A percentile compares a stretch with the other conserved stretches of the same genome.
These are phyloP conservation scores for Bidens hawaiensis DNA, from an alignment of 140 eudicot species.

Conservation along the genomic window DNA sequence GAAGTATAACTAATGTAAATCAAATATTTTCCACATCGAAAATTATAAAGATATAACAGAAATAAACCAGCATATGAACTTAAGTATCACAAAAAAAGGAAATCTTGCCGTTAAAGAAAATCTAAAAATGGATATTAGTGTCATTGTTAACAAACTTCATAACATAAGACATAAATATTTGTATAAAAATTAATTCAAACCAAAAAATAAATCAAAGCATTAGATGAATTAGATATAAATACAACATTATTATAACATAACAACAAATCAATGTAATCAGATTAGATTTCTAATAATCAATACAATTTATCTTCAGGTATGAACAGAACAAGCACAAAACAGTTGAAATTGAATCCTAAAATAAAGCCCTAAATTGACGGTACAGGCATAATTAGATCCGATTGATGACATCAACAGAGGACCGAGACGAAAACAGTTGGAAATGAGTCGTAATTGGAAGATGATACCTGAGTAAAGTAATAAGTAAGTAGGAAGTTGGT, in stretches of 20 bases:
- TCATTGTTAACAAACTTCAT: no score
- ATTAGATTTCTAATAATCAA: no score
- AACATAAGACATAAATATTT: background rate
- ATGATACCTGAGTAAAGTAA: no score
- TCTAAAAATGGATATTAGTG: background rate
- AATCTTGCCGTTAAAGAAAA: background rate
- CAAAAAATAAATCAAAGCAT: background rate
- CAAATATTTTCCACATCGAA: conserved; percentile 3
- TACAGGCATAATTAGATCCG: conserved; percentile 26
- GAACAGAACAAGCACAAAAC: background rate
- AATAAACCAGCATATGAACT: conserved; percentile 5
- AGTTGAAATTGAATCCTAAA: background rate
- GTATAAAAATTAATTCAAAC: background rate
- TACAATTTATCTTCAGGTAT: no score
- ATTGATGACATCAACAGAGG: no score
- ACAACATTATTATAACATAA: no score
- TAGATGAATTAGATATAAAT: background rate
- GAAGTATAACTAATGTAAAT: conserved; percentile 12
- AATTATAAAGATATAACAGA: background rate
- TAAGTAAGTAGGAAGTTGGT: no score
- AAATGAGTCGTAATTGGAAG: no score
- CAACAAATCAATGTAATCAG: no score
- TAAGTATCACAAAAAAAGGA: background rate
- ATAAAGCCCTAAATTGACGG: conserved; percentile 5
- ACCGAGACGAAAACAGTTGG: no score